Evolutionary conservation across 495 filamentous ascomycete species (phyloP).

Genomic region (Astrothelium macrocarpum): DNA sequence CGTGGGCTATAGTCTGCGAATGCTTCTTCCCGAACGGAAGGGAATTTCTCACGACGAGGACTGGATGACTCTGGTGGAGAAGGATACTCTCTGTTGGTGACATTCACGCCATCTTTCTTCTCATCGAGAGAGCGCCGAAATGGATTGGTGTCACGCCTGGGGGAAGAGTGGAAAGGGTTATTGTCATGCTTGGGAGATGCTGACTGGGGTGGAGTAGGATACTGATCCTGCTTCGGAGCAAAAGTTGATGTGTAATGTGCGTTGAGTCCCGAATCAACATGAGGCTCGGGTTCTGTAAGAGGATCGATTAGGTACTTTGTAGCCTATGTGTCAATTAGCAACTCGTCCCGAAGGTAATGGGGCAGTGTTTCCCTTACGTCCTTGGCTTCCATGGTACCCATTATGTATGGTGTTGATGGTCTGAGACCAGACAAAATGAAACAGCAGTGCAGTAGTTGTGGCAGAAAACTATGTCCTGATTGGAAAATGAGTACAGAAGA

Average conservation of each 20-base stretch:
- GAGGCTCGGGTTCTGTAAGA: conserved; percentile 44
- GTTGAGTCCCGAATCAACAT: conserved; percentile 43
- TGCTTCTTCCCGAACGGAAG: conserved; percentile 24
- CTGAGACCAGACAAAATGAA: neutral
- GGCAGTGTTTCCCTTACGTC: neutral
- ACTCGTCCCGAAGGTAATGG: neutral
- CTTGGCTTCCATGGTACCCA: conserved; percentile 33
- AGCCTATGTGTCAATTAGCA: conserved; percentile 32
- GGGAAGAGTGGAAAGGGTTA: conserved; percentile 29
- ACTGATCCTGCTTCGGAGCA: conserved; percentile 14
- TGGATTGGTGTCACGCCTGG: conserved; percentile 14
- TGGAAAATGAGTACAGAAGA: neutral
- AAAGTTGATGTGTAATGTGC: conserved; percentile 37
- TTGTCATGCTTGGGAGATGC: conserved; percentile 23
- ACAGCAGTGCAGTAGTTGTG: neutral
- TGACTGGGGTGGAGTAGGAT: conserved; percentile 16
- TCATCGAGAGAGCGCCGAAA: neutral
- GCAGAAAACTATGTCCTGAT: no score
- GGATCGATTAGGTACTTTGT: conserved; percentile 50
- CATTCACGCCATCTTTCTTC: conserved; percentile 17
- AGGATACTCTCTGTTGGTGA: conserved; percentile 7
- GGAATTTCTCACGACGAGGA: conserved; percentile 28
- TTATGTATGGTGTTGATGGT: conserved; percentile 8
- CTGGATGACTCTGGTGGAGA: conserved; percentile 13
- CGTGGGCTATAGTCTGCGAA: conserved; percentile 23